phyloP scores from a whole-genome alignment of 768 basidiomycete species.

The Suillus bovinus region DNA sequence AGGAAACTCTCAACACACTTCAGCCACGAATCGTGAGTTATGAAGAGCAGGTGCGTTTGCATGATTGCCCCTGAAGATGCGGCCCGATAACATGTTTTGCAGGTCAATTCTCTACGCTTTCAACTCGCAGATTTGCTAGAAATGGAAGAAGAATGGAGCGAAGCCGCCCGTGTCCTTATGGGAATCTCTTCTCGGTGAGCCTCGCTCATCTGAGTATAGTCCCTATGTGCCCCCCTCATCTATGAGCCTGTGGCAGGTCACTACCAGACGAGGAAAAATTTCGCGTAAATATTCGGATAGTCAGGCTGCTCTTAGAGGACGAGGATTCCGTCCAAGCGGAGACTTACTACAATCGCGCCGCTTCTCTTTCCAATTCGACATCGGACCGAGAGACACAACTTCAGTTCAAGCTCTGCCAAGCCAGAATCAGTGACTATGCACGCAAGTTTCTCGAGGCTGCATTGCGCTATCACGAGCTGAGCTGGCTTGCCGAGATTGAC shows the following conservation, averaged over 20 bases:
- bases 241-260: conserved; percentile 39
- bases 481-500: conserved; percentile 87
- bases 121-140: conserved; percentile 92
- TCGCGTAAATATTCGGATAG: conserved; percentile 88
- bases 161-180: conserved; percentile 90
- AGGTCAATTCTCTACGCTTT: conserved; percentile 84
- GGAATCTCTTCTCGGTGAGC: conserved; percentile 81
- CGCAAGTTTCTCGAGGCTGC: conserved; percentile 95
- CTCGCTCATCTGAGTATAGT: conserved; percentile 51
- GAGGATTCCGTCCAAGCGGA: conserved; percentile 98
- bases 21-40: conserved; percentile 86
- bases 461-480: conserved; percentile 90
- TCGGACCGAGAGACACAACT: conserved; percentile 78
- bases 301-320: conserved; percentile 91
- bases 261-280: conserved; percentile 85
- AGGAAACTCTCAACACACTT: conserved; percentile 68
- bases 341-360: conserved; percentile 95
- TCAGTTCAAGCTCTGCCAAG: conserved; percentile 90
- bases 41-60: conserved; percentile 82
- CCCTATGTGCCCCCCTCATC: conserved; percentile 2
- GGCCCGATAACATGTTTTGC: conserved; percentile 9
- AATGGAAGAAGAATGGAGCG: conserved; percentile 89
- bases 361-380: conserved; percentile 80
- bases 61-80: conserved; percentile 6
- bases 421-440: conserved; percentile 89